Conservation (phyloP, 2,329 filamentous ascomycete species). For the Cercospora zeina region DNA sequence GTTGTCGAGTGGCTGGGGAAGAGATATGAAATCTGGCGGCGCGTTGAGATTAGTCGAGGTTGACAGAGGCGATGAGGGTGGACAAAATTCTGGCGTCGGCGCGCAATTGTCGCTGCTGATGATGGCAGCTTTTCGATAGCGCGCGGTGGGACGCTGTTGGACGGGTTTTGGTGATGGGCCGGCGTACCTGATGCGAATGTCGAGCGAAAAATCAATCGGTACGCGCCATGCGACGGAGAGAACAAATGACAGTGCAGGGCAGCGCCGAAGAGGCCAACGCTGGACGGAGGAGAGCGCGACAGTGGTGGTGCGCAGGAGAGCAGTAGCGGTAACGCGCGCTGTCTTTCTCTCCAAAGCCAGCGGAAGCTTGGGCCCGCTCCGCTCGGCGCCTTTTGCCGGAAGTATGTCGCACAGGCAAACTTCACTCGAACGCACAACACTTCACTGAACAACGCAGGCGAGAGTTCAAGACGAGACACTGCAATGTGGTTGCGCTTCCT, state of each 20-base stretch:
- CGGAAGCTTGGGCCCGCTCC: slow-evolving; percentile 1
- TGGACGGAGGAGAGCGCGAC: slow-evolving; percentile 6
- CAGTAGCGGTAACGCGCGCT: slow-evolving; percentile 5
- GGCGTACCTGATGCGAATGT: slow-evolving; percentile 10
- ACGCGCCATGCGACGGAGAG: slow-evolving; percentile 18
- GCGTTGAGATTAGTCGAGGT: not conserved
- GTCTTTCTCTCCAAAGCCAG: not conserved
- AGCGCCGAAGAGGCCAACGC: slow-evolving; percentile 9
- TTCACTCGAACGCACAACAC: not conserved
- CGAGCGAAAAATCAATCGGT: slow-evolving; percentile 4
- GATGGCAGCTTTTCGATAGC: not conserved
- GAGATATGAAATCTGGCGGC: not conserved
- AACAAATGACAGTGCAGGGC: slow-evolving; percentile 11
- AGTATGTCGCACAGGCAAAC: not conserved
- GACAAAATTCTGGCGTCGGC: not conserved
- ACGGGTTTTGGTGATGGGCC: not conserved
- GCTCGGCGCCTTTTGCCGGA: not conserved
- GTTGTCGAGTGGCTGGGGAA: not conserved
- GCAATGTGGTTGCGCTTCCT: not conserved
- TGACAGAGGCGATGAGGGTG: not conserved
- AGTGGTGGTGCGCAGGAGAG: slow-evolving; percentile 3
- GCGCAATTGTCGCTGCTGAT: not conserved
- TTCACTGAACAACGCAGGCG: slow-evolving; percentile 6
- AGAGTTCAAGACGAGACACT: not conserved
- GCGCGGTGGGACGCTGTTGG: not conserved